Base-by-base conservation (phyloP, 768 basidiomycete species). In the Termitomyces sp. region DNA sequence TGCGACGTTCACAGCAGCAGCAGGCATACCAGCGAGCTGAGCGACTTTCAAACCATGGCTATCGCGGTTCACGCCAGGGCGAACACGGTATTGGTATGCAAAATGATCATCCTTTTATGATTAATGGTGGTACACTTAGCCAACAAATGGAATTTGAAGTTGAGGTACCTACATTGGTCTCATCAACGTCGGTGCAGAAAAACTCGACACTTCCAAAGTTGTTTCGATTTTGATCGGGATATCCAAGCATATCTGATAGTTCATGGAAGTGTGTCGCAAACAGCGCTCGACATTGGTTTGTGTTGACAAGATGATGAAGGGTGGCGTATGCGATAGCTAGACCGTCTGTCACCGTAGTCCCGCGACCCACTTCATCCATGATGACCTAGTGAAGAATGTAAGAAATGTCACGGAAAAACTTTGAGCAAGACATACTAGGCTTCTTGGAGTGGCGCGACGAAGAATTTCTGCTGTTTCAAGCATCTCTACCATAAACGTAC, bases 251-350 rank as follows among this genome's bases (percentile, higher is more conserved):
- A 58, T 90, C 85, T 1, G 89, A 86, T 21, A 98, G 72, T 67
- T 98, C 94, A 68, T 98, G 95, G 66, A 97, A 98, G 71, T 99
- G 96, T n/a, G 96, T 99, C 7, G 96, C 96, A 66, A 98, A 99
- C 31, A 99, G 75, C n/a, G 91, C 80, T 17, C 94, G 83, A 66
- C 89, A 92, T 51, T 75, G 73, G 64, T 91, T 91, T 31, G 81
- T 78, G 37, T 80, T 73, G 40, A 84, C 71, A 19, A 98, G 78
- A 68, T 98, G 87, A 64, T 95, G 87, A 35, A 95, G 78, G 3
- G 92, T 85, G 6, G 92, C 91, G 65, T 93, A 98, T 17, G 97
- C 95, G 50, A 98, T 91, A 0, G 96, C 93, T 14, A 98, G 70
- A 10, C 96, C 96, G 64, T 97, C 95, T 58, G 84, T 84, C 8